Percentiles rank a stretch among this genome's conserved stretches.
Evolutionary conservation across 768 basidiomycete species (phyloP).

Genomic region (Pleurotus giganteus): DNA sequence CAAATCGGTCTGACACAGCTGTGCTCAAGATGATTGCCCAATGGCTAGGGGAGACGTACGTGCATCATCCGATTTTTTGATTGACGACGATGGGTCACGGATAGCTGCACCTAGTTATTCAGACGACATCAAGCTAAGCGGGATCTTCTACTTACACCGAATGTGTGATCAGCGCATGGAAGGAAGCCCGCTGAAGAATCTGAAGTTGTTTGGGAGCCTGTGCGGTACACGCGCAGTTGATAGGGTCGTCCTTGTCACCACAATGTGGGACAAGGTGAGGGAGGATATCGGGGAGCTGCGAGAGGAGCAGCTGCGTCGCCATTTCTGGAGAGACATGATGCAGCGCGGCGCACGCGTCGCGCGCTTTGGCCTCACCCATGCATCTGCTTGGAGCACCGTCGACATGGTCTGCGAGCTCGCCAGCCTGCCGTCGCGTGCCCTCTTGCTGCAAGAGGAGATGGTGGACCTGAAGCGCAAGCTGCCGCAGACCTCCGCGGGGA

Average conservation of each 20-base stretch:
- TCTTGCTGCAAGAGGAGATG: conserved; percentile 12
- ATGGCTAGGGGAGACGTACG: conserved; percentile 22
- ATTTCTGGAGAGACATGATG: conserved; percentile 16
- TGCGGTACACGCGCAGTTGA: conserved; percentile 28
- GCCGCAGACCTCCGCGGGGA: not conserved
- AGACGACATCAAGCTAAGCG: conserved; percentile 18
- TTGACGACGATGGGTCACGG: not conserved
- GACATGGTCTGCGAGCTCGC: not conserved
- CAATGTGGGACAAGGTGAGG: conserved; percentile 31
- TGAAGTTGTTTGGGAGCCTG: conserved; percentile 29
- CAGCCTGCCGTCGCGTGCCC: not conserved
- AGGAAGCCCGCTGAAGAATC: conserved; percentile 23
- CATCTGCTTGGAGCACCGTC: not conserved
- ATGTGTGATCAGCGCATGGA: conserved; percentile 31
- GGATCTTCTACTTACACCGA: conserved; percentile 30
- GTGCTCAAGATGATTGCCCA: conserved; percentile 22
- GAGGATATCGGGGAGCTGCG: conserved; percentile 10
- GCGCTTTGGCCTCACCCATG: not conserved
- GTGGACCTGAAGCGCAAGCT: conserved; percentile 1
- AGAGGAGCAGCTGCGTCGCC: conserved; percentile 22
- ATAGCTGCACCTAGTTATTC: not conserved
- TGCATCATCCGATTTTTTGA: not conserved
- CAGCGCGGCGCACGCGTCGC: conserved; percentile 5
- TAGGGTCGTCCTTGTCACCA: conserved; percentile 33
- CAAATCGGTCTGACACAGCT: conserved; percentile 17